Conservation (phyloP, 2,329 filamentous ascomycete genomes). For the Sordariomycetes sp. region DNA sequence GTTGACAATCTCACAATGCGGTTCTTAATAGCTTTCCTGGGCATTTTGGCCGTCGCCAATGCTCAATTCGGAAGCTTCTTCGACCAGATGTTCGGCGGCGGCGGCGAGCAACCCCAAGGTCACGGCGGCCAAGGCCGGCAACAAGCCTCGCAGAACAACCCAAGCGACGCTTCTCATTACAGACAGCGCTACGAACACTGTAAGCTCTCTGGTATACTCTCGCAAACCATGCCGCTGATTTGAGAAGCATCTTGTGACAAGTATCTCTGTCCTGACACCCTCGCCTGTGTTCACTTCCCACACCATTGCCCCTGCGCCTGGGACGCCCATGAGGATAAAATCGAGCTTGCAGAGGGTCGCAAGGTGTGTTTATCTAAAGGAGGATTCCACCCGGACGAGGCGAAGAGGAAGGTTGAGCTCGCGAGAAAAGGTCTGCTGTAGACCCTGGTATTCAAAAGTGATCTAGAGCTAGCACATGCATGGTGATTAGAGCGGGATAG, state of each 20-base stretch:
- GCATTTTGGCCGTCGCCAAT: constrained; percentile 51
- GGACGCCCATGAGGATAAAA: constrained; percentile 66
- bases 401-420: constrained; percentile 67
- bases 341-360: constrained; percentile 63
- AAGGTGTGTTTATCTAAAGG: constrained; percentile 68
- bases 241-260: constrained; percentile 80
- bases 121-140: constrained; percentile 35
- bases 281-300: constrained; percentile 91
- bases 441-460: no score
- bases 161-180: constrained; percentile 78
- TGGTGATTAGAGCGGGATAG: no score
- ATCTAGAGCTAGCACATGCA: no score
- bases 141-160: constrained; percentile 57
- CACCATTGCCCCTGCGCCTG: constrained; percentile 95
- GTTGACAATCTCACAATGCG: constrained; percentile 16
- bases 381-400: constrained; percentile 63
- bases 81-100: constrained; percentile 85
- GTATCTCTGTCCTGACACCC: constrained; percentile 88
- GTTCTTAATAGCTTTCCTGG: constrained; percentile 35
- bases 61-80: constrained; percentile 91
- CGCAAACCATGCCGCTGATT: background rate
- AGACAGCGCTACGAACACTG: constrained; percentile 59
- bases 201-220: constrained; percentile 24
- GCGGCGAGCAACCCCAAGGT: constrained; percentile 26
- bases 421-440: constrained; percentile 70